Conservation (phyloP, 805 yeast species). For the Kazachstania kunashirensis region DNA sequence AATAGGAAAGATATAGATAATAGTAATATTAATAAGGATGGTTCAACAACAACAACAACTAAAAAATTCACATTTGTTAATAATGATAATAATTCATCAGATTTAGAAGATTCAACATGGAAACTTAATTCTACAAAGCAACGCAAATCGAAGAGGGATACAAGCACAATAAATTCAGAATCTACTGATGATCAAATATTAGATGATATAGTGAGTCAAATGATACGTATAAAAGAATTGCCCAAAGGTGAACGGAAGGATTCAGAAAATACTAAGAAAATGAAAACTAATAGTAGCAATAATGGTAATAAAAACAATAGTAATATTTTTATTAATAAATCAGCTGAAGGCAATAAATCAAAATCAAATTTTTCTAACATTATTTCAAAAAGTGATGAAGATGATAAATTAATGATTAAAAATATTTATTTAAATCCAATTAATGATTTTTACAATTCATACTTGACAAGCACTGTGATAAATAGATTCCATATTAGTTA, state of each 20-base stretch:
- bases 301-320: neutral
- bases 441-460: slow-evolving; percentile 1
- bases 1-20: neutral
- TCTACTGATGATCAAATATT: neutral
- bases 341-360: neutral
- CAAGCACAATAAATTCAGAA: neutral
- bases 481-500: slow-evolving; percentile 1
- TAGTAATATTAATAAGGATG: neutral
- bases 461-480: neutral
- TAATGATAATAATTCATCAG: neutral
- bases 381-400: neutral
- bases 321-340: neutral
- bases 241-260: neutral
- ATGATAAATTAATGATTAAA: neutral
- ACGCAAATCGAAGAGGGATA: neutral
- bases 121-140: too few relatives aligned
- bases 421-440: neutral
- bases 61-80: neutral
- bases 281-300: neutral
- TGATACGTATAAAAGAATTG: slow-evolving; percentile 1
- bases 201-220: slow-evolving; percentile 3
- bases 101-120: neutral
- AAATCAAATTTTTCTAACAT: neutral
- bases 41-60: neutral
- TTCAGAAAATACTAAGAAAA: neutral